These are phyloP conservation scores for Apocynum venetum DNA, from an alignment of 257 asterid species.

Conservation along the genomic window DNA sequence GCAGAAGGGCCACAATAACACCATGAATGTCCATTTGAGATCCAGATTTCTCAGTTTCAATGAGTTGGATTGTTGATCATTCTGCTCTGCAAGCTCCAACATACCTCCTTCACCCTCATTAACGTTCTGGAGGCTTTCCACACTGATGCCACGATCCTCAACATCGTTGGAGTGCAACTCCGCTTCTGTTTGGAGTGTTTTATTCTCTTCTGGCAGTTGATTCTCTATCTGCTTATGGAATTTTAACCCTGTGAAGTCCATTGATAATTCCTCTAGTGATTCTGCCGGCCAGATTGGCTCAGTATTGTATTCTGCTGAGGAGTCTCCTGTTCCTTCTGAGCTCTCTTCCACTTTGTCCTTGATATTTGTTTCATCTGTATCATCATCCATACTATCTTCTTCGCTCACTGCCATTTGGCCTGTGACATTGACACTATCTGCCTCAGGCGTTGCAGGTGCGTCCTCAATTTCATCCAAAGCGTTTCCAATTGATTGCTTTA, in stretches of 20 bases:
- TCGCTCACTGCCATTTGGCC: background rate
- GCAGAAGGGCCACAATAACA: conserved; percentile 34
- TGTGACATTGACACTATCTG: background rate
- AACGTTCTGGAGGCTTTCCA: conserved; percentile 1
- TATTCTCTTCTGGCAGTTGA: conserved; percentile 32
- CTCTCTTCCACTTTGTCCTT: conserved; percentile 30
- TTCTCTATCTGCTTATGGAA: conserved; percentile 28
- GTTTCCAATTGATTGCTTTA: too few species aligned
- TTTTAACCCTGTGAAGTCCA: conserved; percentile 14
- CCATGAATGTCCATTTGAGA: conserved; percentile 18
- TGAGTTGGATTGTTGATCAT: conserved; percentile 13
- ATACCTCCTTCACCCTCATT: conserved; percentile 11
- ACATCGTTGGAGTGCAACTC: background rate
- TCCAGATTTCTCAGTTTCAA: conserved; percentile 20
- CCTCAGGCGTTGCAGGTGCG: conserved; percentile 4
- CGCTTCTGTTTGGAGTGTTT: background rate
- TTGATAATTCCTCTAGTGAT: conserved; percentile 14
- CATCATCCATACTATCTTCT: conserved; percentile 15
- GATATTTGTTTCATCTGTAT: conserved; percentile 15
- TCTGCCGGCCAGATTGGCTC: conserved; percentile 40
- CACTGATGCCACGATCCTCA: background rate
- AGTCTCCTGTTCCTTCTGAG: conserved; percentile 32
- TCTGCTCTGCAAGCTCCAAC: conserved; percentile 22
- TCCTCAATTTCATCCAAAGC: background rate
- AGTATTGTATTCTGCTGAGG: conserved; percentile 33